Percentiles rank a stretch among this genome's conserved stretches.
These are phyloP conservation scores for Colletotrichum camelliae DNA, from an alignment of 2,329 filamentous ascomycete genomes.

Conservation along the genomic window DNA sequence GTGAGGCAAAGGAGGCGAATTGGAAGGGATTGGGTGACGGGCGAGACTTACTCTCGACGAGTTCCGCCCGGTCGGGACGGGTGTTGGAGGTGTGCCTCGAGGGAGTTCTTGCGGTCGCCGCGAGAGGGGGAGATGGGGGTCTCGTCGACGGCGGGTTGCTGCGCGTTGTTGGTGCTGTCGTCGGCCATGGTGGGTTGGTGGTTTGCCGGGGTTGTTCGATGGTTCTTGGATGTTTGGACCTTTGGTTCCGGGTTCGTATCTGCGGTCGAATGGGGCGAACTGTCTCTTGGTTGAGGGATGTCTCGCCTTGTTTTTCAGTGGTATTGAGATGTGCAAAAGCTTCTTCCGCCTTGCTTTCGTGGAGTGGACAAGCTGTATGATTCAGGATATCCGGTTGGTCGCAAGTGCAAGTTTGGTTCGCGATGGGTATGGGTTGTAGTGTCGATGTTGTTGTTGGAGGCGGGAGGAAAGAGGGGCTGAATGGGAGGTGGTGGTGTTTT, in stretches of 20 bases:
- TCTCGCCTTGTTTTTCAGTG: constrained; percentile 13
- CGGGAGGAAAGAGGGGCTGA: not conserved
- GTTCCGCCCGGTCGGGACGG: constrained; percentile 78
- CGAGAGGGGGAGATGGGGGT: constrained; percentile 63
- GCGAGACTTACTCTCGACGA: constrained; percentile 73
- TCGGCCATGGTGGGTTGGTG: constrained; percentile 34
- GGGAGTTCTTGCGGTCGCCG: constrained; percentile 66
- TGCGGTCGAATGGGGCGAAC: not conserved
- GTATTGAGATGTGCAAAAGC: not conserved
- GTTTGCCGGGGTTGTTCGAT: not conserved
- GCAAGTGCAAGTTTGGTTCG: not conserved
- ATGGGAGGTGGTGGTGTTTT: constrained; percentile 5
- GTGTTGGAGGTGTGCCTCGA: constrained; percentile 74
- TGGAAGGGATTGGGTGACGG: not conserved
- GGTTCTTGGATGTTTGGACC: not conserved
- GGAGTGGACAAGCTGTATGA: not conserved
- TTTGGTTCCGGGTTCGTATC: not conserved
- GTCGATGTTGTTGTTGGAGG: not conserved
- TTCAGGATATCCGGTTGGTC: not conserved
- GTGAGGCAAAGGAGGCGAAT: not conserved
- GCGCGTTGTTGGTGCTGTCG: constrained; percentile 23
- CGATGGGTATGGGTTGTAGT: not conserved
- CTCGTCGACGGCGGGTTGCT: constrained; percentile 51
- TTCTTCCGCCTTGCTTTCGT: not conserved
- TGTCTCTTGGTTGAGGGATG: not conserved